Evolutionary conservation across 805 yeast species (phyloP).

Genomic region (Metschnikowia reukaufii): DNA sequence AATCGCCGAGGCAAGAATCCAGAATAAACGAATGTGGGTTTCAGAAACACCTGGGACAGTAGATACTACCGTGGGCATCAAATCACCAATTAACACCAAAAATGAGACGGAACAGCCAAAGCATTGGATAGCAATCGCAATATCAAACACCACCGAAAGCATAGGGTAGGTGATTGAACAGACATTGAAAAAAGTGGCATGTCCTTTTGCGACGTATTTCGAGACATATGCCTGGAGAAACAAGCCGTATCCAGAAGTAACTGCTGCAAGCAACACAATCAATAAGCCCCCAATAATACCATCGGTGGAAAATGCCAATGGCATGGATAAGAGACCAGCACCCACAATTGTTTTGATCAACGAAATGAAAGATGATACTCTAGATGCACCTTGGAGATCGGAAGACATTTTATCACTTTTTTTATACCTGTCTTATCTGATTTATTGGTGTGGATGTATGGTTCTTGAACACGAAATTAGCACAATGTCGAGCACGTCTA

Average conservation of each 20-base stretch:
- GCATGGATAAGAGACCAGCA: slow-evolving; percentile 79
- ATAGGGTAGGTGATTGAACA: slow-evolving; percentile 66
- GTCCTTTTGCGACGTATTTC: slow-evolving; percentile 53
- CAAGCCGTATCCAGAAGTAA: slow-evolving; percentile 66
- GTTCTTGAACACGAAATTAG: too few species aligned
- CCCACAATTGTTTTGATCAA: slow-evolving; percentile 76
- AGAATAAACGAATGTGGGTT: slow-evolving; percentile 46
- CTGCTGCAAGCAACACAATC: slow-evolving; percentile 59
- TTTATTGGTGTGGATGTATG: too few species aligned
- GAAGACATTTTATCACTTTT: neutral
- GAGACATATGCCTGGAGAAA: slow-evolving; percentile 61
- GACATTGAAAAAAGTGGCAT: slow-evolving; percentile 71
- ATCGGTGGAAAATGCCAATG: slow-evolving; percentile 67
- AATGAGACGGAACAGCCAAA: slow-evolving; percentile 76
- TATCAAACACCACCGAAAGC: slow-evolving; percentile 64
- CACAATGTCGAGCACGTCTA: too few species aligned
- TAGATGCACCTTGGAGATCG: slow-evolving; percentile 41
- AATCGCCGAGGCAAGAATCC: slow-evolving; percentile 54
- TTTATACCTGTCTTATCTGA: neutral
- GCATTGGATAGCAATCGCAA: slow-evolving; percentile 73
- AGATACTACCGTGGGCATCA: slow-evolving; percentile 59
- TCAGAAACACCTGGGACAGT: slow-evolving; percentile 23
- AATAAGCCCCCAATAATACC: slow-evolving; percentile 59
- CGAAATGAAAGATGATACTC: slow-evolving; percentile 59
- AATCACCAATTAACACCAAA: slow-evolving; percentile 71